Base-by-base conservation (phyloP, 768 basidiomycete genomes). In the Mycena chlorophos region DNA sequence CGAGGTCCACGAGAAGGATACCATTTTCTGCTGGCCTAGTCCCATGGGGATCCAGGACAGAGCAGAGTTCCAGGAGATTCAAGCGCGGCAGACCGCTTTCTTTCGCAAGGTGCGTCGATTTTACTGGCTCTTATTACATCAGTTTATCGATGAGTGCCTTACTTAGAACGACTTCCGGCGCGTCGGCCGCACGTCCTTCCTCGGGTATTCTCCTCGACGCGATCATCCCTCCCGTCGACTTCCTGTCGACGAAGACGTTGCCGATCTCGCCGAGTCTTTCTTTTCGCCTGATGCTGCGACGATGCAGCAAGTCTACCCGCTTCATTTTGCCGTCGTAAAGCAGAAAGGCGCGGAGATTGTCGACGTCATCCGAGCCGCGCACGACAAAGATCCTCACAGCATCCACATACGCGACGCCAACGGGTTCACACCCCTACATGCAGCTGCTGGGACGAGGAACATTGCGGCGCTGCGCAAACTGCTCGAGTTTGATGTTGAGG, bases 11-110 rank as follows among this genome's bases (percentile, higher is more conserved):
- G 29, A 38, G 14, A 39, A 49, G 3, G 65, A 66, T 26, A 61
- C 49, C 12, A 54, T 66, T 26, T 53, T 63, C 19, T 66, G 63
- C 51, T 68, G 68, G 66, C 68, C 66, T 3, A 57, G 53, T 20
- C 78, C 57, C 50, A 76, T 77, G 39, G 79, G 78, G n/a, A 78
- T 56, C 22, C 31, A 22, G 13, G 56, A 57, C 6, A 53, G 52
- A 17, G 37, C 26, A 12, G 4, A 38, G 13, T 54, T 31, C 43
- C 27, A 54, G 17, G 27, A 23, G 4, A 25, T n/a, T 22, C 38
- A 38, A 29, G 31, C 14, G n/a, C 38, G 25, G 10, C 56, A 53
- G 26, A 43, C 52, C 13, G 51, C 46, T 19, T 57, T 57, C 37
- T 57, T 57, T 17, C 56, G 56, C 23, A 52, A 57, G 56, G 51